Conservation (phyloP, 2,329 filamentous ascomycete genomes). For the Neofusicoccum sp. region DNA sequence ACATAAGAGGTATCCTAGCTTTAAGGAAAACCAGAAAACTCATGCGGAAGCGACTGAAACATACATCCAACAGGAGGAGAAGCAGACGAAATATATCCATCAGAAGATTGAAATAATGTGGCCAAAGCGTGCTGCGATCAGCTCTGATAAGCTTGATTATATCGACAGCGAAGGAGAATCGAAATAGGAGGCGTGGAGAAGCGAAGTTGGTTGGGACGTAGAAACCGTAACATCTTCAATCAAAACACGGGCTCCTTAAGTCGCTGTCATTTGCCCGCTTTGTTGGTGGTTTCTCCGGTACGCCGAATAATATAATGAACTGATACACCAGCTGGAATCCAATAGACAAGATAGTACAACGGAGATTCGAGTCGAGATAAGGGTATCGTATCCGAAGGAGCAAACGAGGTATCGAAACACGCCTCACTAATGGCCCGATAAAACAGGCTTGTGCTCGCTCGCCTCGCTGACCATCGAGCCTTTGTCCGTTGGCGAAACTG, state of each 20-base stretch:
- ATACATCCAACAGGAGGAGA: background rate
- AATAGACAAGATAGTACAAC: slow-evolving; percentile 9
- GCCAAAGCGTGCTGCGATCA: background rate
- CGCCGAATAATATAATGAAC: background rate
- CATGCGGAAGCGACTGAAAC: background rate
- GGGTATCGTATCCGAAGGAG: slow-evolving; percentile 15
- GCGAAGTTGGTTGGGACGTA: background rate
- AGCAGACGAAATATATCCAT: background rate
- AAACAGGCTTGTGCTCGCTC: slow-evolving; percentile 16
- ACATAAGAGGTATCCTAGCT: slow-evolving; percentile 14
- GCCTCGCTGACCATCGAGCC: slow-evolving; percentile 12
- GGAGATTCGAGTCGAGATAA: background rate
- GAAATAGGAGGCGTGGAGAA: background rate
- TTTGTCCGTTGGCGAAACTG: slow-evolving; percentile 17
- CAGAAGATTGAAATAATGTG: background rate
- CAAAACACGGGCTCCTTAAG: background rate
- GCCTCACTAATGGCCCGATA: slow-evolving; percentile 4
- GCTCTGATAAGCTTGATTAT: background rate
- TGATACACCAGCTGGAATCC: slow-evolving; percentile 3
- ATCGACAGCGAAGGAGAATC: slow-evolving; percentile 10
- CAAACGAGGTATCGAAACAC: background rate
- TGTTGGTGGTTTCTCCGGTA: background rate
- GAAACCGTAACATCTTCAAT: too few relatives aligned
- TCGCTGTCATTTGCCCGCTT: background rate
- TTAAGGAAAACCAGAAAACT: background rate